These are phyloP conservation scores for Coelastrella sp. DNA, from an alignment of 139 green algal genomes.

Conservation along the genomic window DNA sequence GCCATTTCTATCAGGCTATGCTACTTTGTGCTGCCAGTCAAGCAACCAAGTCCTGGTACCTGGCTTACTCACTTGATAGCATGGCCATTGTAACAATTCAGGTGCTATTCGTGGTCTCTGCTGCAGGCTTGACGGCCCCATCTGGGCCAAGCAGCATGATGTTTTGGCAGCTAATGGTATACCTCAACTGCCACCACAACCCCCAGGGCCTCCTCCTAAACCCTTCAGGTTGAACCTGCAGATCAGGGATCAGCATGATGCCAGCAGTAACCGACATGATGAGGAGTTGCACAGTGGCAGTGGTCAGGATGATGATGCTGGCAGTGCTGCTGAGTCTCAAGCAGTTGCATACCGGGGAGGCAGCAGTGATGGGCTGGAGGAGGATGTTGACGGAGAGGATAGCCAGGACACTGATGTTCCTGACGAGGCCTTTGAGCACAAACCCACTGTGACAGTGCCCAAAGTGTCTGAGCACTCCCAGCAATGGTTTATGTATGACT, in stretches of 20 bases:
- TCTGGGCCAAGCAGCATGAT: slow-evolving; percentile 25
- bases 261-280: too few relatives aligned
- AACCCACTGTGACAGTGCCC: background rate
- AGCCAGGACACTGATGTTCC: background rate
- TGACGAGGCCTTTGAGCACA: background rate
- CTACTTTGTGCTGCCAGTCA: too few relatives aligned
- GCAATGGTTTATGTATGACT: slow-evolving; percentile 41
- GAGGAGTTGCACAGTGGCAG: too few relatives aligned
- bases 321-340: too few relatives aligned
- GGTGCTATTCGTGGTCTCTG: background rate
- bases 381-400: slow-evolving; percentile 28
- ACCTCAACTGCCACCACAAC: background rate
- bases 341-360: too few relatives aligned
- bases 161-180: slow-evolving; percentile 1
- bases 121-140: slow-evolving; percentile 28
- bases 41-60: too few relatives aligned
- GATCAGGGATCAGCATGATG: background rate
- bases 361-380: too few relatives aligned
- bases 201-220: background rate
- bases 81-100: too few relatives aligned
- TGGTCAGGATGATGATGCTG: too few relatives aligned
- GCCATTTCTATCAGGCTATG: too few relatives aligned
- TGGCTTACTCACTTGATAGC: too few relatives aligned
- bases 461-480: background rate
- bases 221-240: background rate